phyloP scores from a whole-genome alignment of 345 rosid species.

The Brassica nigra region DNA sequence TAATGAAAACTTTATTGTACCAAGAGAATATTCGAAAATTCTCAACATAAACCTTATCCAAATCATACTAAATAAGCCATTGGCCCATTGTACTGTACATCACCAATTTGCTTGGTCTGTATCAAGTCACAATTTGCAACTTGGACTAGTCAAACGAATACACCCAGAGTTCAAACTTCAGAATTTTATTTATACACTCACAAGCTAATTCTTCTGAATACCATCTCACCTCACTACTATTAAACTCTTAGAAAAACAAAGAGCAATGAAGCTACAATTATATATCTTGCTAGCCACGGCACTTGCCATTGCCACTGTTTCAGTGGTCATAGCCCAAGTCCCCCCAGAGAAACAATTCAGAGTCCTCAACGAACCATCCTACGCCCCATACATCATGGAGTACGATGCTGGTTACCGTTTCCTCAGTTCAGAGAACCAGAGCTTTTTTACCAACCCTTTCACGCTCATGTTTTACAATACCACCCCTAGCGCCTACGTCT shows the following conservation, averaged over 20 bases:
- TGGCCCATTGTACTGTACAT: not conserved
- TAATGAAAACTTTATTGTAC: not conserved
- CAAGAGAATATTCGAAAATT: slow-evolving; percentile 10
- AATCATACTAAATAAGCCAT: not conserved
- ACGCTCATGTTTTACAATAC: slow-evolving; percentile 58
- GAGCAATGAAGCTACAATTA: not conserved
- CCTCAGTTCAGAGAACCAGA: slow-evolving; percentile 25
- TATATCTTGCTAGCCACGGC: not conserved
- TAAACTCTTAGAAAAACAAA: not conserved
- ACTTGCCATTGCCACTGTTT: slow-evolving; percentile 17
- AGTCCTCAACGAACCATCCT: slow-evolving; percentile 38
- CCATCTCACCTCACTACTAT: not conserved
- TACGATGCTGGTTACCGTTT: slow-evolving; percentile 41
- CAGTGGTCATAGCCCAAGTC: slow-evolving; percentile 39
- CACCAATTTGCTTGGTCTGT: not conserved
- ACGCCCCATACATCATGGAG: slow-evolving; percentile 32
- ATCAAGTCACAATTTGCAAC: not conserved
- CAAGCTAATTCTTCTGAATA: not conserved
- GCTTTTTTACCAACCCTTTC: slow-evolving; percentile 35
- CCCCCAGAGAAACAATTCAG: slow-evolving; percentile 37
- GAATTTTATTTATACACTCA: not conserved
- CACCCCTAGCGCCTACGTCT: slow-evolving; percentile 57
- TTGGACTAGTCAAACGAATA: not conserved
- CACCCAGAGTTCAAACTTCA: not conserved
- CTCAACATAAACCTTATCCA: slow-evolving; percentile 22